These are phyloP conservation scores for Beauveria bassiana DNA, from an alignment of 2,329 filamentous ascomycete species.

Conservation along the genomic window DNA sequence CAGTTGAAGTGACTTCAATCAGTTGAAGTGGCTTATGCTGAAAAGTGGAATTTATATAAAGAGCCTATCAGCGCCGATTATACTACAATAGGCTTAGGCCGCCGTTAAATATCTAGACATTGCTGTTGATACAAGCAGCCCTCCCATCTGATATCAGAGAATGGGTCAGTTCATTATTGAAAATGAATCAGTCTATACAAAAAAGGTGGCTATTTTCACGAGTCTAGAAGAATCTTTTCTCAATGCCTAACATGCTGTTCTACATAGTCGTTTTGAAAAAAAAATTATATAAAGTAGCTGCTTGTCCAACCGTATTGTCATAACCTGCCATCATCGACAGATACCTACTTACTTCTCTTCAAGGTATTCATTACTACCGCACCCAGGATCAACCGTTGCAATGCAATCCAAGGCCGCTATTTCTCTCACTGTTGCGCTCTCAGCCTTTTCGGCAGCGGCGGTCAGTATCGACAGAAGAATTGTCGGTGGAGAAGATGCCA, in stretches of 20 bases:
- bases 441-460: neutral
- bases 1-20: no score
- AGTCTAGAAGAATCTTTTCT: neutral
- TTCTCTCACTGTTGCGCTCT: neutral
- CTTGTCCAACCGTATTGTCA: neutral
- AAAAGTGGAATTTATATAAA: no score
- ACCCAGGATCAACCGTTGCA: neutral
- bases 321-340: no score
- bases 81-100: no score
- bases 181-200: neutral
- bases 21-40: no score
- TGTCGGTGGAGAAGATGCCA: neutral
- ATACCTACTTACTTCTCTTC: neutral
- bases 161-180: neutral
- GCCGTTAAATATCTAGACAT: no score
- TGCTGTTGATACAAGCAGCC: no score
- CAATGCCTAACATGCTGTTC: neutral
- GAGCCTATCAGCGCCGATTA: no score
- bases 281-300: neutral
- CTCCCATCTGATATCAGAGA: no score
- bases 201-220: neutral
- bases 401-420: neutral
- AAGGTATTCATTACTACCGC: neutral
- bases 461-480: neutral
- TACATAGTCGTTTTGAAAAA: neutral